Evolutionary conservation across 371 early-diverging fungal species (phyloP).

Genomic region (Rhizomucor miehei): DNA sequence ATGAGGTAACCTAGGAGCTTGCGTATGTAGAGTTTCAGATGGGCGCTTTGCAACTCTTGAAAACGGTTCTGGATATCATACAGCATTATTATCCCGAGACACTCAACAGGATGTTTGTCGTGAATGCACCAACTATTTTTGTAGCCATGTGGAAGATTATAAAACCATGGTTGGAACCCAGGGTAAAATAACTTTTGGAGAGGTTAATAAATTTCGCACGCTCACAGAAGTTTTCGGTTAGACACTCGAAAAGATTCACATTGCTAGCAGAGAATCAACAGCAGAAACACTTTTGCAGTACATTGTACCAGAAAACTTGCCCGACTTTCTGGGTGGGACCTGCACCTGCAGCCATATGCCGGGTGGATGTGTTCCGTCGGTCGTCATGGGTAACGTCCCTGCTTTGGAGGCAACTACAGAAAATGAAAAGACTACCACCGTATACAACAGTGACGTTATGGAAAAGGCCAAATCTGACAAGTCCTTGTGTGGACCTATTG

Average conservation of each 20-base stretch:
- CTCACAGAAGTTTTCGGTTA: conserved; percentile 2
- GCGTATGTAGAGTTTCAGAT: conserved; percentile 58
- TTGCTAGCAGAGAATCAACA: conserved; percentile 58
- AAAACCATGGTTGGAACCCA: conserved; percentile 75
- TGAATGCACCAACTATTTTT: conserved; percentile 79
- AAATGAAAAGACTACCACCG: conserved; percentile 24
- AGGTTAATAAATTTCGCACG: neutral
- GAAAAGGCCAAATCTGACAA: conserved; percentile 10
- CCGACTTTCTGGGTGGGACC: conserved; percentile 69
- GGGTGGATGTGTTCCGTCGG: conserved; percentile 61
- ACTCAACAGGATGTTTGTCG: conserved; percentile 69
- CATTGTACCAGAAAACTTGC: conserved; percentile 70
- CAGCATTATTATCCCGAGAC: conserved; percentile 83
- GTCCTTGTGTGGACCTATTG: neutral
- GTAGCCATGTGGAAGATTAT: conserved; percentile 73
- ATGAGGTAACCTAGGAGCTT: neutral
- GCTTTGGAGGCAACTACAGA: conserved; percentile 10
- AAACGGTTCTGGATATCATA: conserved; percentile 67
- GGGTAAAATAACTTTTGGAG: conserved; percentile 15
- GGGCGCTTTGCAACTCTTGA: conserved; percentile 68
- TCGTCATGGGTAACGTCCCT: conserved; percentile 15
- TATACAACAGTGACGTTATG: conserved; percentile 29
- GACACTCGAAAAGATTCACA: conserved; percentile 72
- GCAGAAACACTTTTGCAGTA: conserved; percentile 59
- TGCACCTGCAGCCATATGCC: conserved; percentile 79